phyloP scores from a whole-genome alignment of 192 early-diverging fungal species.

The Pilobolus umbonatus region DNA sequence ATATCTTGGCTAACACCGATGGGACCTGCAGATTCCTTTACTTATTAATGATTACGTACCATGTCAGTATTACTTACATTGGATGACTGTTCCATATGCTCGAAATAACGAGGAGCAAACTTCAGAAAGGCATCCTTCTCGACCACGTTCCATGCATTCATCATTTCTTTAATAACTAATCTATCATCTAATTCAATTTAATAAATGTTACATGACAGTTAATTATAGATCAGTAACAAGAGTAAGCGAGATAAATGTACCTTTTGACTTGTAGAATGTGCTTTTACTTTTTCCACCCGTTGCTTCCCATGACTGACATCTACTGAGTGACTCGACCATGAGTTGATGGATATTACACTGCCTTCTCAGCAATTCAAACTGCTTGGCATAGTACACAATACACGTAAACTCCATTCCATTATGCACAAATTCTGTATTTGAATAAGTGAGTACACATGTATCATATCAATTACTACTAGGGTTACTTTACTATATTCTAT shows the following conservation, averaged over 20 bases:
- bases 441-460: background rate
- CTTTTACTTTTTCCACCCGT: conserved; percentile 88
- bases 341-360: conserved; percentile 76
- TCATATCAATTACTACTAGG: conserved; percentile 14
- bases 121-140: conserved; percentile 81
- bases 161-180: conserved; percentile 84
- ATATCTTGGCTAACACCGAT: conserved; percentile 79
- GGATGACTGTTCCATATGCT: conserved; percentile 65
- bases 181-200: conserved; percentile 63
- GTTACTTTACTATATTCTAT: conserved; percentile 57
- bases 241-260: conserved; percentile 27
- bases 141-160: conserved; percentile 61
- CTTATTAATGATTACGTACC: background rate
- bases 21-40: conserved; percentile 38
- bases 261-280: conserved; percentile 75
- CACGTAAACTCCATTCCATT: conserved; percentile 72
- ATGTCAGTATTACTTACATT: conserved; percentile 17
- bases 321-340: conserved; percentile 73
- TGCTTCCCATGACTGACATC: conserved; percentile 74
- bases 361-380: conserved; percentile 81
- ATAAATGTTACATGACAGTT: background rate
- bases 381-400: conserved; percentile 78
- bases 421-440: conserved; percentile 57
- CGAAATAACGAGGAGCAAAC: conserved; percentile 91
- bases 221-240: background rate